Evolutionary conservation across 2,329 filamentous ascomycete genomes (phyloP).

Genomic region (Reticulascus tulasneorum): DNA sequence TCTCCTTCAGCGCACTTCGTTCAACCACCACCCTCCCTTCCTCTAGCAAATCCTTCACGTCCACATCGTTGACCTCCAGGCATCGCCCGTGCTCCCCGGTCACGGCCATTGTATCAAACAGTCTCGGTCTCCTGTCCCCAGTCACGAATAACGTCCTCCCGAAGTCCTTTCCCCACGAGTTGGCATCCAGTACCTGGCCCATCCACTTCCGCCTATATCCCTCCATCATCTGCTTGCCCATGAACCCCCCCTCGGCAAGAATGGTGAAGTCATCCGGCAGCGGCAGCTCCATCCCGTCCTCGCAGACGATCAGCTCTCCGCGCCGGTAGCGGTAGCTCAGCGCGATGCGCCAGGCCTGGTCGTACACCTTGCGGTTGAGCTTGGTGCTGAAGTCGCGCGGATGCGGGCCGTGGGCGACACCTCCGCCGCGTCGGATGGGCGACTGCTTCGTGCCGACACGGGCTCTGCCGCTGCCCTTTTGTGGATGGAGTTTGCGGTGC

Average conservation of each 20-base stretch:
- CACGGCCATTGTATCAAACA: conserved; percentile 64
- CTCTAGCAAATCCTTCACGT: conserved; percentile 92
- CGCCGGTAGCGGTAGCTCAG: conserved; percentile 85
- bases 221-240: conserved; percentile 46
- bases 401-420: conserved; percentile 84
- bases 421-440: conserved; percentile 78
- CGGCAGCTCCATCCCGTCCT: conserved; percentile 69
- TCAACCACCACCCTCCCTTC: conserved; percentile 84
- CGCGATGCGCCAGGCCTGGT: conserved; percentile 91
- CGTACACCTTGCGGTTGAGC: conserved; percentile 86
- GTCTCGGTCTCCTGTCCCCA: conserved; percentile 50
- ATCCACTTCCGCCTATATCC: conserved; percentile 61
- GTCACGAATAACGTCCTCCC: conserved; percentile 77
- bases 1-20: conserved; percentile 68
- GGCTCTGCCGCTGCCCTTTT: conserved; percentile 81
- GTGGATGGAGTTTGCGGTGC: conserved; percentile 72
- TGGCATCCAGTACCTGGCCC: conserved; percentile 62
- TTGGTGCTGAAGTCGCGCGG: conserved; percentile 85
- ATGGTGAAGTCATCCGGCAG: conserved; percentile 46
- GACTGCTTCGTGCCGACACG: conserved; percentile 78
- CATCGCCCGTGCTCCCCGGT: conserved; percentile 65
- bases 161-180: conserved; percentile 63
- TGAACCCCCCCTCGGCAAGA: conserved; percentile 30
- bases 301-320: conserved; percentile 82
- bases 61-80: conserved; percentile 71